Evolutionary conservation across 139 green algal genomes (phyloP).

Genomic region (Eudorina sp.): DNA sequence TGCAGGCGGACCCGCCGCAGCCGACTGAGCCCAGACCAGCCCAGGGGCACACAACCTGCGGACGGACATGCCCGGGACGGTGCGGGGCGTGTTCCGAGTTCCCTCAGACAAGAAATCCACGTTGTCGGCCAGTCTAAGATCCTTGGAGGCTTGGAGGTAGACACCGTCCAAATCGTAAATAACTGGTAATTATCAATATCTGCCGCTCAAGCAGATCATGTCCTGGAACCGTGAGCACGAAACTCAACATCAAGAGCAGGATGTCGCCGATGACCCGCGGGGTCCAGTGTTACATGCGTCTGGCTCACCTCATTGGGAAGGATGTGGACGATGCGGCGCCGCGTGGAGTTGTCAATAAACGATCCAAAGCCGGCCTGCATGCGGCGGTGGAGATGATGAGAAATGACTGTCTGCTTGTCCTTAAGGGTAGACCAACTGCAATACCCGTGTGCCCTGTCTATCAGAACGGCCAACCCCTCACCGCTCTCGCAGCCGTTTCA

Average conservation of each 20-base stretch:
- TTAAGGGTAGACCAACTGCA: no score
- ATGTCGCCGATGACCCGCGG: neutral
- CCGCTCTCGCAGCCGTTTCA: neutral
- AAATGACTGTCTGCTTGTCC: no score
- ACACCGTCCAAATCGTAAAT: no score
- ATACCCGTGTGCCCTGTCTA: no score
- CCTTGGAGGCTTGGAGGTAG: neutral
- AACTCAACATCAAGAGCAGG: neutral
- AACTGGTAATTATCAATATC: neutral
- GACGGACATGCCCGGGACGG: neutral
- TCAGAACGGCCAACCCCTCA: no score
- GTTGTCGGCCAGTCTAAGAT: neutral
- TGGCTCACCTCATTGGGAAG: slow-evolving; percentile 12
- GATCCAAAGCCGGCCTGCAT: slow-evolving; percentile 4
- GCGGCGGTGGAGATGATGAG: no score
- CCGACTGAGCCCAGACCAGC: slow-evolving; percentile 28
- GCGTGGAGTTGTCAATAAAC: neutral
- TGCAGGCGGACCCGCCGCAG: slow-evolving; percentile 5
- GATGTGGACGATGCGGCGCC: slow-evolving; percentile 32
- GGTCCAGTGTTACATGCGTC: neutral
- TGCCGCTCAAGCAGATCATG: no score
- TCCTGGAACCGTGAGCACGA: neutral
- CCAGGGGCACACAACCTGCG: slow-evolving; percentile 17
- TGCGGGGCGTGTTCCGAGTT: neutral
- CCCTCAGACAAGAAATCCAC: neutral